Base-by-base conservation (phyloP, 2,329 filamentous ascomycete genomes). In the Ceratocystis colombiana region DNA sequence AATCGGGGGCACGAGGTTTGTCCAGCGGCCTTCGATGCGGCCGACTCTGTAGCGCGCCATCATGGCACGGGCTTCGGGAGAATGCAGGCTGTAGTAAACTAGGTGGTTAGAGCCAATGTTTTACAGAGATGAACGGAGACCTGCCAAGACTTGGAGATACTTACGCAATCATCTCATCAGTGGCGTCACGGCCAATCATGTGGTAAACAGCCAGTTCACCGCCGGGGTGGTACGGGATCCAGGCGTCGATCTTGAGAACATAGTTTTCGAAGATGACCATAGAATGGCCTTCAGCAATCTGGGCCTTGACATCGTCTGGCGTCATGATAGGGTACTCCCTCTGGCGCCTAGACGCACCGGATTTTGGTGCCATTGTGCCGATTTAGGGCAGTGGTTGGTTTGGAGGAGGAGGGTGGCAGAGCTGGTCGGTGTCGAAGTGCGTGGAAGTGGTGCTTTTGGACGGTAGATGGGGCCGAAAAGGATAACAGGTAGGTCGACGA, bases 171-270 rank as follows among this genome's bases (percentile, higher is more conserved):
- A 97, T 87, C 76, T 97, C 94, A 75, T 96, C 92, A 10, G 93
- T 96, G 63, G 90, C 93, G 83, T 96, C 91, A 76, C 88, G 85
- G 69, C 91, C 91, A 68, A 97, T 84, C 90, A 96, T 94, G 74
- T 99, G 94, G 74, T 85, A 79, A 70, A 99, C 95, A 65, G 93
- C 84, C 76, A 91, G 94, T 72, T 93, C 87, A 71, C 94, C 94
- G 67, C 94, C 94, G 12, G 94, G 94, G 72, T 97, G 94, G 73
- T 89, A 96, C 64, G 84, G 84, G 64, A 95, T 78, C 90, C 91
- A 99, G 48, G 87, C 82, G 75, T 97, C 93, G 41, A 90, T 86
- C 77, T 91, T 96, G 70, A 97, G 76, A 8, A 96, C 91, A 71
- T 85, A 84, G 68, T 85, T 82, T 71, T 96, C 85, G 68, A 94